phyloP scores from a whole-genome alignment of 1,139 yeast genomes.

The Arxiozyma heterogenica region DNA sequence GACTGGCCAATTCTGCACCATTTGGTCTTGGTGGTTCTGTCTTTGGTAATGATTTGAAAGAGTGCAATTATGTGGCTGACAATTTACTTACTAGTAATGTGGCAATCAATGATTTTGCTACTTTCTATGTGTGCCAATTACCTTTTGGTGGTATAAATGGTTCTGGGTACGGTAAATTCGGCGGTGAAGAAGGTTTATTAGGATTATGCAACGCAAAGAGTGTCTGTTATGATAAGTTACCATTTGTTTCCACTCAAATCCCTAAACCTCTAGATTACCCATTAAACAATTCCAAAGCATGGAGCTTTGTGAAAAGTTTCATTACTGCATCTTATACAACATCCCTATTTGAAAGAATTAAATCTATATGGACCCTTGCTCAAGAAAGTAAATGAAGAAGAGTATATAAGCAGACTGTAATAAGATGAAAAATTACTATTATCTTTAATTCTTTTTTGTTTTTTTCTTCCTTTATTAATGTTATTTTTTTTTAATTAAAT shows the following conservation, averaged over 20 bases:
- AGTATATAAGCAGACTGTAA: too few species aligned
- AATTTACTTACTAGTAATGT: constrained; percentile 75
- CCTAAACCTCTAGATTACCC: constrained; percentile 91
- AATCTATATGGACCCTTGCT: constrained; percentile 45
- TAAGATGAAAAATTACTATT: too few species aligned
- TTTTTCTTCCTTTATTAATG: too few species aligned
- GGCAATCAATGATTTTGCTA: constrained; percentile 94
- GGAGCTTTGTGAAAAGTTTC: constrained; percentile 76
- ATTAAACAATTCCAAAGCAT: constrained; percentile 69
- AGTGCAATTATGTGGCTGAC: constrained; percentile 55
- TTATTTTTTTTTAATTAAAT: too few species aligned
- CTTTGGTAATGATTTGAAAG: constrained; percentile 55
- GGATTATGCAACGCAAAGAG: constrained; percentile 84
- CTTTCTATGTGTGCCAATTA: constrained; percentile 86
- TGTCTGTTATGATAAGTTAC: constrained; percentile 72
- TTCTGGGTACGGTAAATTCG: constrained; percentile 93
- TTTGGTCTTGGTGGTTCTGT: constrained; percentile 90
- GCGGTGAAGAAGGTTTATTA: constrained; percentile 90
- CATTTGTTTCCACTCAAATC: constrained; percentile 69
- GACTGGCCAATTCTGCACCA: constrained; percentile 76
- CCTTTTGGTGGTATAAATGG: constrained; percentile 94
- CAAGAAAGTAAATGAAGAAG: constrained; percentile 21
- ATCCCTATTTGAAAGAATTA: constrained; percentile 58
- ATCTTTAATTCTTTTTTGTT: too few species aligned
- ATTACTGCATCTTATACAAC: constrained; percentile 79